Conservation (phyloP, 768 basidiomycete genomes). For the Leccinum obscurum region DNA sequence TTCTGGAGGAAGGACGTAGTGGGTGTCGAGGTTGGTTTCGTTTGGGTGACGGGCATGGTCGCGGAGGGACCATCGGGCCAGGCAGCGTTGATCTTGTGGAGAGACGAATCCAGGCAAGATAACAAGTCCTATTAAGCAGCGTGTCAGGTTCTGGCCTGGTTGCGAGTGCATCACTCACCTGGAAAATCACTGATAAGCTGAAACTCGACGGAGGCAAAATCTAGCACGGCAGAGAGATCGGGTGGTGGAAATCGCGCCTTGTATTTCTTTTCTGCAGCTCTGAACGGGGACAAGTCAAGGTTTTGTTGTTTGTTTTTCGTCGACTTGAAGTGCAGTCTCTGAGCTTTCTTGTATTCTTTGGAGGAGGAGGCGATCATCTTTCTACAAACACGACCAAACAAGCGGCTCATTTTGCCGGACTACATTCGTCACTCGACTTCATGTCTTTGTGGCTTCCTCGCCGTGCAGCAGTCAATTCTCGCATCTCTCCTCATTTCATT, state of each 20-base stretch:
- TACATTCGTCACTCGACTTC: background rate
- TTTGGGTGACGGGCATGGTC: slow-evolving; percentile 80
- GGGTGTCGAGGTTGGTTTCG: slow-evolving; percentile 86
- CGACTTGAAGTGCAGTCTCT: slow-evolving; percentile 57
- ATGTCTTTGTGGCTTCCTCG: slow-evolving; percentile 82
- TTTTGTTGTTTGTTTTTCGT: slow-evolving; percentile 55
- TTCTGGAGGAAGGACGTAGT: slow-evolving; percentile 71
- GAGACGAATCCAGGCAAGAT: slow-evolving; percentile 76
- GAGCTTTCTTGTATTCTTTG: slow-evolving; percentile 41
- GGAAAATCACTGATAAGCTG: slow-evolving; percentile 35
- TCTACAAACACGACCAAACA: slow-evolving; percentile 33
- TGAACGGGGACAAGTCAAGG: slow-evolving; percentile 70
- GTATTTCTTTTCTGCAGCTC: slow-evolving; percentile 77
- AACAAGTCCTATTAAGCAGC: slow-evolving; percentile 67
- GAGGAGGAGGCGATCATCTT: slow-evolving; percentile 28
- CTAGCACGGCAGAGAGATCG: slow-evolving; percentile 67
- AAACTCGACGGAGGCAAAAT: slow-evolving; percentile 49
- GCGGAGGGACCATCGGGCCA: slow-evolving; percentile 71
- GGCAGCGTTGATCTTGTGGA: slow-evolving; percentile 57
- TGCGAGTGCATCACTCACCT: slow-evolving; percentile 27
- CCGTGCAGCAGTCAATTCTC: slow-evolving; percentile 43
- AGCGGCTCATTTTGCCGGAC: slow-evolving; percentile 4
- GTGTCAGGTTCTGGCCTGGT: background rate
- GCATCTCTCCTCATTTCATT: slow-evolving; percentile 15
- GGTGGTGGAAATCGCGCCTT: slow-evolving; percentile 80